Evolutionary conservation across 305 asterid species (phyloP).

Genomic region (Fraxinus albicans): DNA sequence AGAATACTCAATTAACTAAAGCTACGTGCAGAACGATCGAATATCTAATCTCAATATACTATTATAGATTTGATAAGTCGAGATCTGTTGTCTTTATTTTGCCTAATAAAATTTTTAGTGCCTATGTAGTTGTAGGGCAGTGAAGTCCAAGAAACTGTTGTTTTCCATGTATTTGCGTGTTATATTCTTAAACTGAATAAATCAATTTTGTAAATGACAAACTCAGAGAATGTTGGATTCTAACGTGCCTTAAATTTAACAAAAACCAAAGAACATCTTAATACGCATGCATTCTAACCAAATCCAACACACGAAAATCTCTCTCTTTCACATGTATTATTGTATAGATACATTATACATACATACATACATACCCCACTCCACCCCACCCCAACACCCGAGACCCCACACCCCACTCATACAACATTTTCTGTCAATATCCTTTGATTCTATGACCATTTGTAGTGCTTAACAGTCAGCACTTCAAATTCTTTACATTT

Average conservation of each 20-base stretch:
- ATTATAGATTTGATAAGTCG: too few relatives aligned
- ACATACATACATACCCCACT: neutral
- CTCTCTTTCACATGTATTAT: conserved; percentile 5
- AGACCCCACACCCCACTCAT: neutral
- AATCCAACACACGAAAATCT: conserved; percentile 24
- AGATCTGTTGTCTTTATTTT: too few relatives aligned
- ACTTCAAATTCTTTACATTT: conserved; percentile 29
- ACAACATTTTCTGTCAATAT: neutral
- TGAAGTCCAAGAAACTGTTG: neutral
- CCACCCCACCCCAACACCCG: neutral
- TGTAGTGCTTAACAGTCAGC: conserved; percentile 43
- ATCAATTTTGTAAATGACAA: conserved; percentile 18
- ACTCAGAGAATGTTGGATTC: conserved; percentile 46
- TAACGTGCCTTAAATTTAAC: conserved; percentile 27
- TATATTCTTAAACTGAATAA: neutral
- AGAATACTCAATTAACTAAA: too few relatives aligned
- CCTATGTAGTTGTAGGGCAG: neutral
- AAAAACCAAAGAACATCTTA: conserved; percentile 51
- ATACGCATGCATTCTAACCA: conserved; percentile 45
- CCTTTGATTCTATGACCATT: conserved; percentile 10
- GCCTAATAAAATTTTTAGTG: too few relatives aligned
- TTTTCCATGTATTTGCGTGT: conserved; percentile 2
- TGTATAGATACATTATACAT: neutral
- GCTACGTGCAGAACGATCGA: too few relatives aligned
- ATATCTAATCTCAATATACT: too few relatives aligned